These are phyloP conservation scores for Boletus sensibilis DNA, from an alignment of 768 basidiomycete genomes.

Conservation along the genomic window DNA sequence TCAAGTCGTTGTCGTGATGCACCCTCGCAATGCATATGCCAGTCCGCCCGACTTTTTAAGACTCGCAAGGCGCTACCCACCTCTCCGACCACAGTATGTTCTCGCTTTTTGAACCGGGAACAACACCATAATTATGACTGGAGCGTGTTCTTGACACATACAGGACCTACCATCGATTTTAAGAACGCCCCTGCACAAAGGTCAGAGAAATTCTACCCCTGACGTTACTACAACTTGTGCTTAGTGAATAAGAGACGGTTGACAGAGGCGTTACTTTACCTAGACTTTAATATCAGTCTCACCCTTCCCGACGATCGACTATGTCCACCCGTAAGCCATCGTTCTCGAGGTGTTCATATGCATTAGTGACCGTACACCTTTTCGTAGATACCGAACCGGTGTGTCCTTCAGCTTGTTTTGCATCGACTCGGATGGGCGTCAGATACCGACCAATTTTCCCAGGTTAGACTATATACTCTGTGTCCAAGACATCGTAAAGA, in stretches of 20 bases:
- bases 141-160: conserved; percentile 29
- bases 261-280: conserved; percentile 72
- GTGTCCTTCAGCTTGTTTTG: background rate
- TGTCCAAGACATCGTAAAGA: conserved; percentile 67
- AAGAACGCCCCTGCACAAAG: conserved; percentile 67
- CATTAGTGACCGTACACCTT: background rate
- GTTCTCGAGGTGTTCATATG: background rate
- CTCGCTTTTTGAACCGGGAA: background rate
- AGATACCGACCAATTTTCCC: background rate
- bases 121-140: conserved; percentile 6
- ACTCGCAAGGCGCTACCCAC: conserved; percentile 57
- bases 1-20: conserved; percentile 36
- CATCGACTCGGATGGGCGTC: background rate
- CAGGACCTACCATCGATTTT: conserved; percentile 64
- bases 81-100: conserved; percentile 54
- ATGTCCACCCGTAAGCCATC: conserved; percentile 75
- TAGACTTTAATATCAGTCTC: conserved; percentile 69
- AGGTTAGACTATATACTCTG: conserved; percentile 85
- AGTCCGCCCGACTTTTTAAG: conserved; percentile 54
- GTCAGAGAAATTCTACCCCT: conserved; percentile 34
- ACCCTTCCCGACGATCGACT: conserved; percentile 67
- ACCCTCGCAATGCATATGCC: conserved; percentile 49
- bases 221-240: background rate
- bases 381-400: conserved; percentile 72
- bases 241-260: conserved; percentile 51